phyloP scores from a whole-genome alignment of 192 early-diverging fungal genomes.

The Umbelopsis sp. region DNA sequence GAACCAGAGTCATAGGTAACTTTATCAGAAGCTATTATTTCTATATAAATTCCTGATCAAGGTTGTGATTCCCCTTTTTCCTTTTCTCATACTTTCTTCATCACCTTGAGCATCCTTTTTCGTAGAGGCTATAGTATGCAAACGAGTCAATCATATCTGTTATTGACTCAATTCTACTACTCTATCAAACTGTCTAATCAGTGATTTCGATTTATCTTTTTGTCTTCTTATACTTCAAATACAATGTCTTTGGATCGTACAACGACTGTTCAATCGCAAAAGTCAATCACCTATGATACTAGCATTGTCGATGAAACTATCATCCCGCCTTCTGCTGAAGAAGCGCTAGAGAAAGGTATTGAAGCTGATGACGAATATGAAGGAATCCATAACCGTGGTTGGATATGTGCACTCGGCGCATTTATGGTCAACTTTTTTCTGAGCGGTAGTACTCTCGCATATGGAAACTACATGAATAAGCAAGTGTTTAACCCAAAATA shows the following conservation, averaged over 20 bases:
- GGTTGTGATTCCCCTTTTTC: background rate
- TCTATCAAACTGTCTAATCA: background rate
- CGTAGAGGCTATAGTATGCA: background rate
- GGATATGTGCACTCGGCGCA: background rate
- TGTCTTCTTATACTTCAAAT: background rate
- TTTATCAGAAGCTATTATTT: no score
- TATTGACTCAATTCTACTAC: constrained; percentile 6
- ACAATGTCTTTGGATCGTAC: background rate
- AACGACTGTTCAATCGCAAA: background rate
- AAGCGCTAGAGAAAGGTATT: background rate
- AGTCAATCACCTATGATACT: background rate
- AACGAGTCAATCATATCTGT: background rate
- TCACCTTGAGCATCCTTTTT: background rate
- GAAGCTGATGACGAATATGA: constrained; percentile 8
- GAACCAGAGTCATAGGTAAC: no score
- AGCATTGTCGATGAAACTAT: background rate
- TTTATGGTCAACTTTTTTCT: constrained; percentile 7
- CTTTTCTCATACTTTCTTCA: background rate
- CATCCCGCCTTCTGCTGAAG: background rate
- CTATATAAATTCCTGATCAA: background rate
- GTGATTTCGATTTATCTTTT: background rate
- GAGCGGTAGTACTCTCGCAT: background rate
- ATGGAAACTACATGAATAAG: constrained; percentile 20
- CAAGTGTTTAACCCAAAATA: background rate
- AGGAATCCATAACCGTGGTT: constrained; percentile 6